These are phyloP conservation scores for Colletotrichum phormii DNA, from an alignment of 2,329 filamentous ascomycete genomes.

Conservation along the genomic window DNA sequence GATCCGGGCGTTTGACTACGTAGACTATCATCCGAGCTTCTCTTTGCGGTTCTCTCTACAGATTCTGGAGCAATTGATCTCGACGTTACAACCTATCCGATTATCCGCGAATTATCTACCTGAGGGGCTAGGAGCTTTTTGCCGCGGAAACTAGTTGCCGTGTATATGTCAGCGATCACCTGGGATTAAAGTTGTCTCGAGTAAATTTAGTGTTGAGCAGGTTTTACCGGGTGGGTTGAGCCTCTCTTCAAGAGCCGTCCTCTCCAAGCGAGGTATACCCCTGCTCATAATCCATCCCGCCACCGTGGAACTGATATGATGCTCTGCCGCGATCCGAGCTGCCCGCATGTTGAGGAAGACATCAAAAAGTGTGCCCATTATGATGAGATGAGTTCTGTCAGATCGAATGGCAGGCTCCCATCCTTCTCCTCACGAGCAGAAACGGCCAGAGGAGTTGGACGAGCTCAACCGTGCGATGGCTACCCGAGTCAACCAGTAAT, in stretches of 20 bases:
- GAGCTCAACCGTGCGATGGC: neutral
- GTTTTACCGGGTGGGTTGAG: neutral
- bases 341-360: neutral
- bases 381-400: neutral
- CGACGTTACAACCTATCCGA: slow-evolving; percentile 45
- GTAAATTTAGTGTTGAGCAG: neutral
- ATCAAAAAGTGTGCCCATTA: neutral
- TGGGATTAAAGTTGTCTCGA: slow-evolving; percentile 3
- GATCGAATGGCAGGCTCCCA: neutral
- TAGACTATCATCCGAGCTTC: neutral
- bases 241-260: neutral
- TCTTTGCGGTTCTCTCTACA: neutral
- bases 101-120: neutral
- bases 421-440: neutral
- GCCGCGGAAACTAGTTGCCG: neutral
- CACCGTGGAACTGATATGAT: neutral
- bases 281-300: neutral
- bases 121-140: neutral
- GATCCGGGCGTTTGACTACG: neutral
- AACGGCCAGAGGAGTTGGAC: too few species aligned
- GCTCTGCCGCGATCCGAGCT: neutral
- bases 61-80: neutral
- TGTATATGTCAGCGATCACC: too few species aligned
- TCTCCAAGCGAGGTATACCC: neutral
- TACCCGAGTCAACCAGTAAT: neutral